phyloP scores from a whole-genome alignment of 495 filamentous ascomycete genomes.

The Platismatia glauca region DNA sequence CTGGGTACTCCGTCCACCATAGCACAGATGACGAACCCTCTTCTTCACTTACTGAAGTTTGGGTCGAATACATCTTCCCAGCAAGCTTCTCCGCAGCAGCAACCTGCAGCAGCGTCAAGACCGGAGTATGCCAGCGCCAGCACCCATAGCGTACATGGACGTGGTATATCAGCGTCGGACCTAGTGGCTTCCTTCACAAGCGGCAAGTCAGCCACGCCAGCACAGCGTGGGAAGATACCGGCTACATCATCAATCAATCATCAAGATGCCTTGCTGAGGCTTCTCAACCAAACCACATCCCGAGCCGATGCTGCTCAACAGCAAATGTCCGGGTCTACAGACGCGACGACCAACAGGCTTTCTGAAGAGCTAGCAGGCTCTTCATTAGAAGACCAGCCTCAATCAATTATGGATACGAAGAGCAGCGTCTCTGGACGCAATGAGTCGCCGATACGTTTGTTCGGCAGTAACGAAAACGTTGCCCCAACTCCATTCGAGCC shows the following conservation, averaged over 20 bases:
- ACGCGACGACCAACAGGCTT: slow-evolving; percentile 9
- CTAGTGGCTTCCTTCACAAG: slow-evolving; percentile 53
- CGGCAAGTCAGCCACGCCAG: slow-evolving; percentile 28
- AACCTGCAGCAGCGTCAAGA: slow-evolving; percentile 31
- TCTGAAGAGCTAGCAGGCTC: slow-evolving; percentile 12
- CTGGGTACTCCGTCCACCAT: slow-evolving; percentile 16
- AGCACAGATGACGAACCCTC: slow-evolving; percentile 22
- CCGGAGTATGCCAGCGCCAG: slow-evolving; percentile 33
- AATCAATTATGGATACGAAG: neutral
- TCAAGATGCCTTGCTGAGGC: slow-evolving; percentile 56
- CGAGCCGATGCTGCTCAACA: slow-evolving; percentile 24
- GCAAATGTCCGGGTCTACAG: slow-evolving; percentile 2
- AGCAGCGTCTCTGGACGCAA: slow-evolving; percentile 17
- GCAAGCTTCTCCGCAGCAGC: slow-evolving; percentile 30
- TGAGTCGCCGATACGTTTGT: slow-evolving; percentile 32
- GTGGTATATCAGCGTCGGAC: slow-evolving; percentile 53
- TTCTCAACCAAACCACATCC: slow-evolving; percentile 50
- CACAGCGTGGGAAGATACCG: slow-evolving; percentile 26
- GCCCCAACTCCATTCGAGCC: slow-evolving; percentile 27
- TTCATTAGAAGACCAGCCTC: slow-evolving; percentile 10
- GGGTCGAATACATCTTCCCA: slow-evolving; percentile 43
- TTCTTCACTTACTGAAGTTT: slow-evolving; percentile 85
- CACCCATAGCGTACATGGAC: slow-evolving; percentile 36
- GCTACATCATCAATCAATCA: slow-evolving; percentile 39
- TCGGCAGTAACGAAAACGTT: slow-evolving; percentile 29